Base-by-base conservation (phyloP, 805 yeast species). In the Wickerhamiella bombiphila region DNA sequence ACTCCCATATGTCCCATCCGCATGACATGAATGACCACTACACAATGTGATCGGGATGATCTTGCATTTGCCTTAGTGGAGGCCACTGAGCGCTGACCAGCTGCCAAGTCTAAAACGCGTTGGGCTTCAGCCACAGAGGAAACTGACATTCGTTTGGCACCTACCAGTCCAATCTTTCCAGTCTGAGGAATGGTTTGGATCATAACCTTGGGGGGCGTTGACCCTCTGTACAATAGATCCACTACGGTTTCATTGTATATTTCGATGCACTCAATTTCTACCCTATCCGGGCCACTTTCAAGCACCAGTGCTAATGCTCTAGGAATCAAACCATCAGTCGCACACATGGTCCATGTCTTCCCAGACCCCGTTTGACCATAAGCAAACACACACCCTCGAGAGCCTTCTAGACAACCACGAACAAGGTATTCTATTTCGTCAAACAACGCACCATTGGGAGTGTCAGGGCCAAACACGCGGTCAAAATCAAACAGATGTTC, bases 361-460 rank as follows among this genome's bases (percentile, higher is more conserved):
- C 98, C 98, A 0, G 96, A 78, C 0, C 91, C 94, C 0, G 98
- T 91, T 57, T 88, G 98, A 1, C 98, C 98, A 55, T 91, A 88
- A 0, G 97, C 94, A 61, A 88, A 83, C 1, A 91, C 81, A 56
- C 96, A 85, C 2, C 85, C 94, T 48, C 83, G 83, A 51, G 66
- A 75, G 0, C 98, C 98, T 57, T 88, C 93, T 11, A 86, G 56
- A 1, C 93, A 74, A 61, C 70, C 82, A 55, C 83, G 94, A 2
- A 88, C 74, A 17, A 88, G 58, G 55, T 85, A 94, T 2, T 91
- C 76, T 1, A 88, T 70, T 51, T 88, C 98, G 22, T 72, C 77
- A 57, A 85, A 91, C 0, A 91, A 69, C 19, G 71, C 77, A 1
- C 45, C 47, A 53, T 88, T 88, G 2, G 68, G 52, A 7, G 68